Evolutionary conservation across 345 rosid genomes (phyloP).

Genomic region (Noccaea bulbosa): DNA sequence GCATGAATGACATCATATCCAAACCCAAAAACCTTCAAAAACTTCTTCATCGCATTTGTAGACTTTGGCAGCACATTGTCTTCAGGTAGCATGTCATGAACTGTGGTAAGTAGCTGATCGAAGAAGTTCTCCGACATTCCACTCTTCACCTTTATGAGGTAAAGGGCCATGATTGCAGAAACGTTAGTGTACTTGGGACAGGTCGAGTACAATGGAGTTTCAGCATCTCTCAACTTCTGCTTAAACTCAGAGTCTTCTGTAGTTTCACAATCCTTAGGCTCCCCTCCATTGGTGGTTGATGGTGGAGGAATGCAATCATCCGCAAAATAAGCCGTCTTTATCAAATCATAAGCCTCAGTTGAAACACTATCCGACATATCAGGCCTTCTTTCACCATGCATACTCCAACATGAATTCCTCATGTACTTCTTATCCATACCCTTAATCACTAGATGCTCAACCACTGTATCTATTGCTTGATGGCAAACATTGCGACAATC

Average conservation of each 20-base stretch:
- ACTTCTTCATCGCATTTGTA: not conserved
- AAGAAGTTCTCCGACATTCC: not conserved
- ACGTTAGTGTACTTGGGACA: not conserved
- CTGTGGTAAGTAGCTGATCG: not conserved
- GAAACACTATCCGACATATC: not conserved
- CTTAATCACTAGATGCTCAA: constrained; percentile 4
- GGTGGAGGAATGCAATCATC: not conserved
- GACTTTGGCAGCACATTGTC: not conserved
- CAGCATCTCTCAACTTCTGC: not conserved
- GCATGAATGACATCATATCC: not conserved
- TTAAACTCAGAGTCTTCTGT: not conserved
- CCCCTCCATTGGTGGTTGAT: not conserved
- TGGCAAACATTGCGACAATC: constrained; percentile 5
- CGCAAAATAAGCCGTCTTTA: not conserved
- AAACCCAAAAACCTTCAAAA: not conserved
- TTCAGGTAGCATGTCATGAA: not conserved
- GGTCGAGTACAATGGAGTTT: not conserved
- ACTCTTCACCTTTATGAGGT: not conserved
- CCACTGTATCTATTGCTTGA: not conserved
- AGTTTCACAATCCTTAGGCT: not conserved
- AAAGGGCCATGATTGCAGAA: not conserved
- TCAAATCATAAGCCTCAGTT: constrained; percentile 2
- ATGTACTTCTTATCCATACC: not conserved
- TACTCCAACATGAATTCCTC: not conserved
- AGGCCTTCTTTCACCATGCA: not conserved